phyloP scores from a whole-genome alignment of 2,329 filamentous ascomycete species.

The Apiospora koreana region DNA sequence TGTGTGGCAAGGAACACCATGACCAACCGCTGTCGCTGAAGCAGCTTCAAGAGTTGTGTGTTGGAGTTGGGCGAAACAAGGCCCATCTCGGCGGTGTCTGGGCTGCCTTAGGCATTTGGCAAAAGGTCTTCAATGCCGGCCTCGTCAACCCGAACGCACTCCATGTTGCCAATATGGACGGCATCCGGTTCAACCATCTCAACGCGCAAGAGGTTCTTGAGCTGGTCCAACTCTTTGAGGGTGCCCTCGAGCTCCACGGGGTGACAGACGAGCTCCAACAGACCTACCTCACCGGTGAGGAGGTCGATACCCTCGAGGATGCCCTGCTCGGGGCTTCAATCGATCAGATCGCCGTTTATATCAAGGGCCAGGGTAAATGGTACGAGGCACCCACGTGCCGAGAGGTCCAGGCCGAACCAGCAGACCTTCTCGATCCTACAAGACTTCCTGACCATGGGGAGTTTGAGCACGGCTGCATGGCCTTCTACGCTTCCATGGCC shows the following conservation, averaged over 20 bases:
- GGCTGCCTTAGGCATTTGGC: background rate
- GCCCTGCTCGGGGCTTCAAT: background rate
- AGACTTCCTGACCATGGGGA: background rate
- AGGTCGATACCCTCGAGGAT: background rate
- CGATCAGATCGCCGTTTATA: background rate
- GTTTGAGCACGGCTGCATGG: background rate
- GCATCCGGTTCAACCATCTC: background rate
- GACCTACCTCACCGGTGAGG: background rate
- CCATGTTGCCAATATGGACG: background rate
- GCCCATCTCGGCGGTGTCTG: background rate
- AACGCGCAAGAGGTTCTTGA: background rate
- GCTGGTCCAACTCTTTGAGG: background rate
- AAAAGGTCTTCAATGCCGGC: background rate
- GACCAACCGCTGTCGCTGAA: background rate
- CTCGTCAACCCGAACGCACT: background rate
- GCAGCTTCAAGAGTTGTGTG: background rate
- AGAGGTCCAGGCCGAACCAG: background rate
- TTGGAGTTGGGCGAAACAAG: background rate
- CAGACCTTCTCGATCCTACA: background rate
- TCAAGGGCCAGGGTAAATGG: background rate
- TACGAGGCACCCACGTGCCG: background rate
- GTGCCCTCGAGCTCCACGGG: background rate
- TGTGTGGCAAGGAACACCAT: background rate
- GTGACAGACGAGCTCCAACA: background rate
- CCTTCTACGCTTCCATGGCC: background rate